Base-by-base conservation (phyloP, 1,284 basidiomycete species). In the Cryptococcus maquisensis region DNA sequence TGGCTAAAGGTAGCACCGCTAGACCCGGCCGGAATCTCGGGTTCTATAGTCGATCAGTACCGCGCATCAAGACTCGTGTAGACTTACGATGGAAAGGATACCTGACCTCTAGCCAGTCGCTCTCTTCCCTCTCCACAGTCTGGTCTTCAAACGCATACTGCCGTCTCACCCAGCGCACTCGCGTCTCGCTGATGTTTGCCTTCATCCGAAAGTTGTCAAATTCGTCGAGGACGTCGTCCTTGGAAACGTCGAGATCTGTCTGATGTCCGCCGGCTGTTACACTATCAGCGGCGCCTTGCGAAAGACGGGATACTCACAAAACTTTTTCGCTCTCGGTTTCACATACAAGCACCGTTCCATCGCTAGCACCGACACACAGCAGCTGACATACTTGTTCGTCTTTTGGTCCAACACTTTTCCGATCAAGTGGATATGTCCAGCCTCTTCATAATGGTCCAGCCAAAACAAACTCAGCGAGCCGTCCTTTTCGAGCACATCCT, bases 101-200 rank as follows among this genome's bases (percentile, higher is more conserved):
- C 0, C 91, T 82, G 6, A 94, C 88, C 76, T 99, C 97, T 77
- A 97, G 78, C 90, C 93, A 99, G 63, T 88, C 81, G 13, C 82
- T 81, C 73, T 91, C 87, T 28, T 84, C 86, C 56, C 84, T 81
- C 1, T 93, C 91, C 1, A 98, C 84, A 46, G 87, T 86, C 54
- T 82, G 81, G 66, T 90, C 85, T 35, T 92, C 94, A 72, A 99
- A 98, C 0, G 90, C 93, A 70, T 98, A 98, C 64, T 87, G 90
- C 46, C 95, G 82, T 62, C 86, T 83, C 21, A 98, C 94, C 73
- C 87, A 90, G 64, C 90, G 92, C 15, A 81, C 83, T 45, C 64
- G 63, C 82, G 86, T 93, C 36, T 81, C 78, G 68, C 88, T 89
- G 71, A 97, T 87, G 9, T 84, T 84, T 36, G 84, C 75, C 65